phyloP scores from a whole-genome alignment of 805 yeast genomes.

The Isabelozyma pseudorhagii region DNA sequence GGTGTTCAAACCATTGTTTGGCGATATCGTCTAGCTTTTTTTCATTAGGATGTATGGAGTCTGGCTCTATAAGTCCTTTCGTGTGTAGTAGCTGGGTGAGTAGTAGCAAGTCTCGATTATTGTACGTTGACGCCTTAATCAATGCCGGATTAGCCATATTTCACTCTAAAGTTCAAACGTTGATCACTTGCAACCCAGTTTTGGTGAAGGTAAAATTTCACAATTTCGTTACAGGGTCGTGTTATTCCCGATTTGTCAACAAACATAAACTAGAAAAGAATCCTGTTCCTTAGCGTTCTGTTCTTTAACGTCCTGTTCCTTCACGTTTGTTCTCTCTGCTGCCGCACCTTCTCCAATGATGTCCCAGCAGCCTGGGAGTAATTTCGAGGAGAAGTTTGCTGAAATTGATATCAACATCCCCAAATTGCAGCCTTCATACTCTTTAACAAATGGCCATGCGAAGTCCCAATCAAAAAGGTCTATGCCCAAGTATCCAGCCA shows the following conservation, averaged over 20 bases:
- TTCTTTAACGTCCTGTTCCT: too few relatives aligned
- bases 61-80: constrained; percentile 24
- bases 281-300: too few relatives aligned
- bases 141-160: background rate
- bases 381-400: constrained; percentile 29
- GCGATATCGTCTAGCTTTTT: constrained; percentile 18
- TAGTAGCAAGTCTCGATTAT: constrained; percentile 31
- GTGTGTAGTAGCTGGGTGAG: constrained; percentile 37
- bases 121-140: constrained; percentile 6
- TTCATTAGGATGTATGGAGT: constrained; percentile 7
- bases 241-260: background rate
- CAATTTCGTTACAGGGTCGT: background rate
- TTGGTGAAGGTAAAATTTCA: too few relatives aligned
- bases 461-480: background rate
- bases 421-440: background rate
- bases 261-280: background rate
- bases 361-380: constrained; percentile 8
- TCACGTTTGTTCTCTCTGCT: background rate
- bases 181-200: too few relatives aligned
- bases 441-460: background rate
- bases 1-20: constrained; percentile 28
- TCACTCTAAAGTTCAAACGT: too few relatives aligned
- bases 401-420: constrained; percentile 18
- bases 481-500: background rate
- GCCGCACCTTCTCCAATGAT: constrained; percentile 1